Evolutionary conservation across 139 green algal genomes (phyloP).

Genomic region (Astrephomene gubernaculifera): DNA sequence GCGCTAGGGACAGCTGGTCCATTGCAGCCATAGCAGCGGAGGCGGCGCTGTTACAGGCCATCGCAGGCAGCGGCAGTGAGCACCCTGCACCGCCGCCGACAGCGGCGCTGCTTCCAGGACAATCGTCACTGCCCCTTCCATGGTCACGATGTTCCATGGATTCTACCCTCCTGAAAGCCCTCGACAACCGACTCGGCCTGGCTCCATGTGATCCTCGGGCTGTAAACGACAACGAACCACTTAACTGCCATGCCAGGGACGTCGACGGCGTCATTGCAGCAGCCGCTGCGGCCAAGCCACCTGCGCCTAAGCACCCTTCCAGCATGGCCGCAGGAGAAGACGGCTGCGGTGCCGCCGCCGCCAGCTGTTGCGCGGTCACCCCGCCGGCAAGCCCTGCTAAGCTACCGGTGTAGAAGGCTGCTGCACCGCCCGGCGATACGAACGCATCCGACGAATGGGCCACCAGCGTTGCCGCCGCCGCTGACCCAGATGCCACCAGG

Average conservation of each 20-base stretch:
- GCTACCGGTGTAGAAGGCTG: neutral
- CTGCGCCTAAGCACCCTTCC: neutral
- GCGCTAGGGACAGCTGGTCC: slow-evolving; percentile 41
- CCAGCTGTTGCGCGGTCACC: neutral
- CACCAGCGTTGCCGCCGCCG: neutral
- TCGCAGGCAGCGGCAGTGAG: neutral
- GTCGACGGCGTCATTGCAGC: neutral
- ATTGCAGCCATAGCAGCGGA: slow-evolving; percentile 29
- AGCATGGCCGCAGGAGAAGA: neutral
- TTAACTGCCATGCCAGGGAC: neutral
- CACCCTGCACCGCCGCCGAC: neutral
- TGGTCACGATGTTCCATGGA: slow-evolving; percentile 3
- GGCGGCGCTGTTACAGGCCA: slow-evolving; percentile 27
- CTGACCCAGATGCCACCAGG: no score
- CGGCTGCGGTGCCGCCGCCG: neutral
- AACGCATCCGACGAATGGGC: slow-evolving; percentile 10
- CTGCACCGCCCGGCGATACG: neutral
- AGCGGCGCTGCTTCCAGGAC: neutral
- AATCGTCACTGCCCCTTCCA: neutral
- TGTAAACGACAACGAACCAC: neutral
- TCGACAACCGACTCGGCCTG: slow-evolving; percentile 21
- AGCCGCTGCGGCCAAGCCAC: neutral
- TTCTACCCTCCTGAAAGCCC: slow-evolving; percentile 18
- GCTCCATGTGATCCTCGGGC: neutral
- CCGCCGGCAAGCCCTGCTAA: neutral